Percentiles rank a stretch among this genome's conserved stretches.
Conservation (phyloP, 2,329 filamentous ascomycete species). For the Talaromyces rugulosus region DNA sequence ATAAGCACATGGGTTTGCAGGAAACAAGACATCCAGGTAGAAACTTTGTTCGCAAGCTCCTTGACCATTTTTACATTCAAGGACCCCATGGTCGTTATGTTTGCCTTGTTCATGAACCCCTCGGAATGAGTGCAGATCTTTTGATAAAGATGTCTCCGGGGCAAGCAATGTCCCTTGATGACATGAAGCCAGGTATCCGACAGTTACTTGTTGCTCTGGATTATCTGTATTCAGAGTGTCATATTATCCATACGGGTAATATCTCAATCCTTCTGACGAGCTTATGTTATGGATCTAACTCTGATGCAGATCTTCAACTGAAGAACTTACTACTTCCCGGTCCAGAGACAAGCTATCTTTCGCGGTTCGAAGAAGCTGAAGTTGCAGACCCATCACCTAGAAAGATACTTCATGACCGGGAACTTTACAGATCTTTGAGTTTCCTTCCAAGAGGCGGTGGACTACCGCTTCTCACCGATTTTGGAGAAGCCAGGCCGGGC, state of each 20-base stretch:
- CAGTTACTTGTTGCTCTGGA: constrained; percentile 43
- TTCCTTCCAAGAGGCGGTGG: constrained; percentile 26
- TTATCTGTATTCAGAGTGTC: constrained; percentile 44
- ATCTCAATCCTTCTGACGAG: neutral
- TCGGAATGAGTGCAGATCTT: constrained; percentile 38
- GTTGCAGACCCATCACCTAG: constrained; percentile 37
- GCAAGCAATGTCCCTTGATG: constrained; percentile 14
- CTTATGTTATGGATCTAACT: neutral
- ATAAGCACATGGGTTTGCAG: constrained; percentile 25
- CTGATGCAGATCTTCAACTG: neutral
- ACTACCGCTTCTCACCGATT: constrained; percentile 31
- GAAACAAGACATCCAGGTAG: constrained; percentile 25
- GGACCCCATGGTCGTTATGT: constrained; percentile 18
- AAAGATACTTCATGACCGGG: constrained; percentile 32
- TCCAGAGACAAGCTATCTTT: neutral
- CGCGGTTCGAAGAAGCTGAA: constrained; percentile 25
- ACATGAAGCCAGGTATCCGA: constrained; percentile 32
- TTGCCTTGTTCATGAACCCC: constrained; percentile 41
- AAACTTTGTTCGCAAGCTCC: constrained; percentile 18
- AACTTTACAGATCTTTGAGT: constrained; percentile 33
- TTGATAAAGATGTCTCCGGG: constrained; percentile 11
- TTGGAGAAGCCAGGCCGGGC: constrained; percentile 21
- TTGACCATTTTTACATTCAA: constrained; percentile 1
- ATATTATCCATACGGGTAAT: constrained; percentile 45
- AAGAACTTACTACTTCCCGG: neutral